A percentile compares a stretch with the other conserved stretches of the same genome.
phyloP scores from a whole-genome alignment of 345 rosid genomes.

The Ricinus communis region DNA sequence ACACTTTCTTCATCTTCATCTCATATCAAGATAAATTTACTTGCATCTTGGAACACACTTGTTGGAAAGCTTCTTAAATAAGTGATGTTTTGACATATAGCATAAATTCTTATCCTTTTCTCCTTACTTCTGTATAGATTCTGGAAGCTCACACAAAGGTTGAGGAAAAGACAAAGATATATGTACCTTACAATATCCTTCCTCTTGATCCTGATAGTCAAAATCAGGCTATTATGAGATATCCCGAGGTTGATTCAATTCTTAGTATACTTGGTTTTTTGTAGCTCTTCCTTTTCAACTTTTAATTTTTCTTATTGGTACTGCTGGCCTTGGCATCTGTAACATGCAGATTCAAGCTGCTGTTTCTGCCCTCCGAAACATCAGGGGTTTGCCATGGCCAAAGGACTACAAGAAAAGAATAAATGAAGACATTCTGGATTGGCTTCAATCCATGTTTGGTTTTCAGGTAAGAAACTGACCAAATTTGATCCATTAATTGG shows the following conservation, averaged over 20 bases:
- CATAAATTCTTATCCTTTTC: not conserved
- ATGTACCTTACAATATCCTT: conserved; percentile 86
- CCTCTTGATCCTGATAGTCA: conserved; percentile 99
- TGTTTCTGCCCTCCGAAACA: conserved; percentile 87
- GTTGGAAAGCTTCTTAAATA: not conserved
- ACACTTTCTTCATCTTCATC: not conserved
- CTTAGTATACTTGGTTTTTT: conserved; percentile 13
- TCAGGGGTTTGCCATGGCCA: conserved; percentile 98
- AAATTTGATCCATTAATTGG: not conserved
- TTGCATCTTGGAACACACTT: not conserved
- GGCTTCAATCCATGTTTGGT: conserved; percentile 65
- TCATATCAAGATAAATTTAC: not conserved
- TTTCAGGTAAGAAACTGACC: conserved; percentile 46
- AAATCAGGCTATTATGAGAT: conserved; percentile 93
- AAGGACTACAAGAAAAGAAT: conserved; percentile 61
- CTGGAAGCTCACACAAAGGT: conserved; percentile 89
- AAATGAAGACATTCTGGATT: conserved; percentile 60
- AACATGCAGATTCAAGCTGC: conserved; percentile 84
- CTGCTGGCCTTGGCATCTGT: conserved; percentile 9
- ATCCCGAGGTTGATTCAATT: conserved; percentile 63
- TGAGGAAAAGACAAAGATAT: conserved; percentile 88
- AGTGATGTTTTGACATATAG: not conserved
- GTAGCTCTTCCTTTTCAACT: conserved; percentile 6
- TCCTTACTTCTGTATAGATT: conserved; percentile 44
- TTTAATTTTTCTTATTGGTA: not conserved